Base-by-base conservation (phyloP, 345 rosid species). In the Conringia planisiliqua region DNA sequence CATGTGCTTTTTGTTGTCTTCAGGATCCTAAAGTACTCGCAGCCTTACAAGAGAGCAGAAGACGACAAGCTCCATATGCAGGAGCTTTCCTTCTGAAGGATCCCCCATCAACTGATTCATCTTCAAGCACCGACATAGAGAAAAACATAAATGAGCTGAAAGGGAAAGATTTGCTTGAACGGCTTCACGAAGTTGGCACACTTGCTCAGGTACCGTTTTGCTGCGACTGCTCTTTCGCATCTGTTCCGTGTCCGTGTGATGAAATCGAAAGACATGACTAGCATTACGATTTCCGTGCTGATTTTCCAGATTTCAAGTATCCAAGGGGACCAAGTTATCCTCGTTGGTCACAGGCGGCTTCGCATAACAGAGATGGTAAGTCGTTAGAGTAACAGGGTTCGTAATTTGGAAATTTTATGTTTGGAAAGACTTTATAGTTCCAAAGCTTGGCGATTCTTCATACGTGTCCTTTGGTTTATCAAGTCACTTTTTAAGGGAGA, bases 61-160 rank as follows among this genome's bases (percentile, higher is more conserved):
- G 89, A 73, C 79, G 99, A 73, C 98, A 92, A 81, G 97, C 99
- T 65, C 99, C 99, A 7, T 95, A 95, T 83, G 93, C 94, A 17
- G 97, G 99, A 56, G 96, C 99, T 24, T 92, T 95, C 84, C 98
- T 95, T 83, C 75, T 95, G 39, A 92, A 95, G 85, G 98, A 95
- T 82, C 96, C 88, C 65, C 81, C 88, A 6, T 91, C 83, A 54
- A 68, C 85, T 74, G 98, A 92, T 83, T 78, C 96, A 57, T 85
- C 84, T 78, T 78, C 93, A 50, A 82, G 82, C 67, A 70, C 90
- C 54, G 97, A 92, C 54, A 38, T 86, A 30, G 98, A 92, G 47
- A 95, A 92, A 86, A 85, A 74, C 66, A 75, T 84, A 20, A 70
- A 69, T 52, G 94, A 88, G 9, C 81, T 95, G 30, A 90, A 86